Evolutionary conservation across 371 early-diverging fungal genomes (phyloP).

Genomic region (Mucor indicus): DNA sequence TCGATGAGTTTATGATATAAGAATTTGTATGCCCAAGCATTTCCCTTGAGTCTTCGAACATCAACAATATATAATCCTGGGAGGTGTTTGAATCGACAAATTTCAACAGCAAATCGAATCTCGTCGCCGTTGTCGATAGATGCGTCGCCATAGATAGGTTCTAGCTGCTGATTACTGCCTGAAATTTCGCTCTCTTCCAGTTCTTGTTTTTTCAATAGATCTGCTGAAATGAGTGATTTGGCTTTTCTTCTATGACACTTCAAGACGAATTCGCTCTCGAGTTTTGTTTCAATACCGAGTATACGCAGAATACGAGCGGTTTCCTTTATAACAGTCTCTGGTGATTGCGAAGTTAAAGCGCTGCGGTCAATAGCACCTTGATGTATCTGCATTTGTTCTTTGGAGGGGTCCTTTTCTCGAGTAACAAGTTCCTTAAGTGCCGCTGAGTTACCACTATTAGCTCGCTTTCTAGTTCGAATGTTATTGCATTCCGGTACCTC

Average conservation of each 20-base stretch:
- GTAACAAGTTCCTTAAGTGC: slow-evolving; percentile 1
- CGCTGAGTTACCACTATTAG: slow-evolving; percentile 2
- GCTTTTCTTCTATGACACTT: slow-evolving; percentile 63
- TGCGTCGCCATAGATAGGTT: slow-evolving; percentile 87
- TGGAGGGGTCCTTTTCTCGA: not conserved
- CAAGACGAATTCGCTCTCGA: slow-evolving; percentile 66
- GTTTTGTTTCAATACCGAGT: slow-evolving; percentile 71
- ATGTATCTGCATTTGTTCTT: slow-evolving; percentile 63
- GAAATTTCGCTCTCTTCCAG: not conserved
- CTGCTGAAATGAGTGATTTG: slow-evolving; percentile 1
- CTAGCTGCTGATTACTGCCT: slow-evolving; percentile 35
- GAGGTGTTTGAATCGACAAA: slow-evolving; percentile 85
- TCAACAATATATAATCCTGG: slow-evolving; percentile 84
- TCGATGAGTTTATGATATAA: slow-evolving; percentile 74
- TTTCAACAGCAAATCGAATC: slow-evolving; percentile 77
- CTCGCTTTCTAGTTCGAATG: not conserved
- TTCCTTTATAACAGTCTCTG: slow-evolving; percentile 65
- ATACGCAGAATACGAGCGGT: slow-evolving; percentile 59
- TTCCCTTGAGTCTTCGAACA: slow-evolving; percentile 82
- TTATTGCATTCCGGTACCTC: not conserved
- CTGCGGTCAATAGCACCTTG: slow-evolving; percentile 77
- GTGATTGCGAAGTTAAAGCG: slow-evolving; percentile 69
- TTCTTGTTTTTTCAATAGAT: slow-evolving; percentile 4
- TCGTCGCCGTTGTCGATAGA: slow-evolving; percentile 81
- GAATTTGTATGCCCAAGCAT: slow-evolving; percentile 88